These are phyloP conservation scores for Pharnaceum exiguum DNA, from an alignment of 148 eudicot genomes.

Conservation along the genomic window DNA sequence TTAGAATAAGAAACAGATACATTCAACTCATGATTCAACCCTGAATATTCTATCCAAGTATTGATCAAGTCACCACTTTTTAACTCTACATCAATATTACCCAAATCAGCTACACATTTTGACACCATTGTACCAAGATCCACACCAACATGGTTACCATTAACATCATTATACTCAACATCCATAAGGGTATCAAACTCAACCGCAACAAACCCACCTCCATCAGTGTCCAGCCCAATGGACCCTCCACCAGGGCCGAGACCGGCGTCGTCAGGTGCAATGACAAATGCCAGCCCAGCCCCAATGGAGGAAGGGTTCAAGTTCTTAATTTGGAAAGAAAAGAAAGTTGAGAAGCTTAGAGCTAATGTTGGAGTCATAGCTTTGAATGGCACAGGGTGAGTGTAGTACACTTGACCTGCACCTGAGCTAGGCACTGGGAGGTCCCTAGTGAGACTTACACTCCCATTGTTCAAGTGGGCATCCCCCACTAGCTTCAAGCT, in stretches of 20 bases:
- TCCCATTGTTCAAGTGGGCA: conserved; percentile 63
- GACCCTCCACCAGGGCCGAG: conserved; percentile 52
- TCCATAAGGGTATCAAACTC: conserved; percentile 92
- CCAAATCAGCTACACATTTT: conserved; percentile 44
- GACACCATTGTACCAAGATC: conserved; percentile 68
- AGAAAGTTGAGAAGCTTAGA: conserved; percentile 54
- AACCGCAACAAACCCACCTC: conserved; percentile 51
- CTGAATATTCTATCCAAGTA: conserved; percentile 74
- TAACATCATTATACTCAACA: conserved; percentile 62
- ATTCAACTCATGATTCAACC: conserved; percentile 30
- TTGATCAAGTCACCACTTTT: conserved; percentile 73
- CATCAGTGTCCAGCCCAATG: conserved; percentile 31
- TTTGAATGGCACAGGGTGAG: conserved; percentile 44
- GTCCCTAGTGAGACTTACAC: conserved; percentile 60
- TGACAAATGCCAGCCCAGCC: conserved; percentile 71
- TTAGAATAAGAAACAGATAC: conserved; percentile 68
- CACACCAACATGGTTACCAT: conserved; percentile 81
- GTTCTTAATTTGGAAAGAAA: conserved; percentile 59
- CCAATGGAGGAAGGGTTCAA: conserved; percentile 80
- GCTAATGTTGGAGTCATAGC: conserved; percentile 20
- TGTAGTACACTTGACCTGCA: conserved; percentile 55
- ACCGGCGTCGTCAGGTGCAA: conserved; percentile 40
- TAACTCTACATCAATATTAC: conserved; percentile 45
- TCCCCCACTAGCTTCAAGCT: conserved; percentile 74
- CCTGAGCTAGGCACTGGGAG: conserved; percentile 78